Evolutionary conservation across 805 yeast species (phyloP).

Genomic region (Candida boidinii): DNA sequence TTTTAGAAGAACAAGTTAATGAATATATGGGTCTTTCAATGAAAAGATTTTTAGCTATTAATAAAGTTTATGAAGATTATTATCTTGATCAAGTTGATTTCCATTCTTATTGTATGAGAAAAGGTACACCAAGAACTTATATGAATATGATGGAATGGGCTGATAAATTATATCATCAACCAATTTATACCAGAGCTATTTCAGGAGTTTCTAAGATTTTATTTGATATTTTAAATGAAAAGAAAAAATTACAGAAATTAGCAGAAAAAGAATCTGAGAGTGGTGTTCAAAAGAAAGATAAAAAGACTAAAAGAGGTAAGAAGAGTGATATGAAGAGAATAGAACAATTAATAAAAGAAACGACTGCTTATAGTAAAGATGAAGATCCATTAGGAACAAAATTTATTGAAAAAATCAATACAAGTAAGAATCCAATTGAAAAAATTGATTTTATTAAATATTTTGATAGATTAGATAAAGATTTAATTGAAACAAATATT

Average conservation of each 20-base stretch:
- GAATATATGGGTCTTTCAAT: conserved; percentile 62
- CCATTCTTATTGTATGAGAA: conserved; percentile 85
- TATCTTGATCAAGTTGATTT: conserved; percentile 86
- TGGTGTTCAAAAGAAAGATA: conserved; percentile 12
- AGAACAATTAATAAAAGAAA: conserved; percentile 40
- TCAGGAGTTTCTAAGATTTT: conserved; percentile 54
- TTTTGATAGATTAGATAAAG: conserved; percentile 28
- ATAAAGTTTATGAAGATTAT: conserved; percentile 61
- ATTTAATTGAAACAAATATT: conserved; percentile 26
- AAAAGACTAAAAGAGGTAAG: conserved; percentile 43
- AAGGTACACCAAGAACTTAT: conserved; percentile 85
- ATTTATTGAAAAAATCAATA: conserved; percentile 18
- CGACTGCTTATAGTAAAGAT: conserved; percentile 23
- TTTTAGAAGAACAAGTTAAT: conserved; percentile 32
- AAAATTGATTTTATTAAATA: conserved; percentile 28
- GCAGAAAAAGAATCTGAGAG: conserved; percentile 5
- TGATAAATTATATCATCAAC: conserved; percentile 59
- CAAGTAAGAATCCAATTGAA: conserved; percentile 27
- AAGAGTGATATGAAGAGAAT: conserved; percentile 48
- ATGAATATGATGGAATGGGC: conserved; percentile 76
- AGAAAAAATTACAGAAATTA: conserved; percentile 1
- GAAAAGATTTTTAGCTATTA: conserved; percentile 65
- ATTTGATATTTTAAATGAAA: conserved; percentile 28
- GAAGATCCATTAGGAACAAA: conserved; percentile 55
- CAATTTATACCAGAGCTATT: conserved; percentile 64